Evolutionary conservation across 106 monocot species (phyloP), one percentile per base, ranked within the genome.

Genomic region (Narthecium ossifragum): DNA sequence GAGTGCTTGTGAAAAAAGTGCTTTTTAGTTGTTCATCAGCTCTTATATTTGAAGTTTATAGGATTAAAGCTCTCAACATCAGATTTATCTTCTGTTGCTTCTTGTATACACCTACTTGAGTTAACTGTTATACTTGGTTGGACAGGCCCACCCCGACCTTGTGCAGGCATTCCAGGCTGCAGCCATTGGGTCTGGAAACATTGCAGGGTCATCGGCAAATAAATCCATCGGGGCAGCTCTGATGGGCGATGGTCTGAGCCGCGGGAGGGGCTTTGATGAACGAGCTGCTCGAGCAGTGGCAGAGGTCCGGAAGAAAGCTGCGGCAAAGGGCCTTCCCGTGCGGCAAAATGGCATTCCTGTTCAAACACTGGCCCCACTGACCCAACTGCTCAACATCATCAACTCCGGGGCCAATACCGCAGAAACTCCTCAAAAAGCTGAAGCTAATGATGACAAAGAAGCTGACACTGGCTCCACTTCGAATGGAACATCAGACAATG

Each of bases 281-380:
- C 69, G 96, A 53, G 96, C 87, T 23, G 90, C 96, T 62, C 77
- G 83, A 34, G 91, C 96, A 32, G 81, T 84, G 18, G 83, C 86
- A n/a, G 90, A 91, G 70, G 73, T 69, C 13, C 80, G 96, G n/a
- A 90, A 87, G 59, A 98, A 84, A 33, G 96, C 90, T 21, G 84
- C 78, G 17, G 86, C 96, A 13, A 80, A 65, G 37, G 96, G 96
- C 53, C 81, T 87, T 37, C 78, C 59, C 8, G 62, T 72, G 8
- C 90, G 84, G 7, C 78, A 73, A 5, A 89, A 75, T 57, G 67
- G 70, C 31, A 61, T 61, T 36, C 75, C 93, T 3, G 79, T 72
- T 20, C 81, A 88, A 62, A 60, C 72, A 31, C 20, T 73, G 51
- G 73, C 65, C 13, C 64, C 67, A 0, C 72, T 87, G 40, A 36